Base-by-base conservation (phyloP, 441 rosid species). In the Aquilaria agallochum region DNA sequence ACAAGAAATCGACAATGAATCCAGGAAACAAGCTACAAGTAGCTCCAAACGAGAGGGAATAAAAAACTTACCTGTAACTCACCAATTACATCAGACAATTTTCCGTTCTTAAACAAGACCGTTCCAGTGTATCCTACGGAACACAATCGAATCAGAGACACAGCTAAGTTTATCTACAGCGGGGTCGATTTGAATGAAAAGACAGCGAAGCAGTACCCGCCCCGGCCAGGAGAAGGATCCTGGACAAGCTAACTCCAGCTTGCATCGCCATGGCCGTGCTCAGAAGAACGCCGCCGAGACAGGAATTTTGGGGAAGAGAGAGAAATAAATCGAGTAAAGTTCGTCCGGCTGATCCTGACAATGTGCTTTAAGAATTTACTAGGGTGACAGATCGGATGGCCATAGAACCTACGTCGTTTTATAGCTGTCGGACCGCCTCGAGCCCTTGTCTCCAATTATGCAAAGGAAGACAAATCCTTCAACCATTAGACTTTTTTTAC, bases 41-140 rank as follows among this genome's bases (percentile, higher is more conserved):
- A 34, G 30, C 44, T 45, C 3, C 11, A 67, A 63, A 54, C 40
- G 32, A 60, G 33, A 30, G 9, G 66, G 49, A 4, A 52, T 15
- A 12, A 47, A 0, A 2, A 20, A 20, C 61, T 57, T 62, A 92
- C 98, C 92, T 88, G 89, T 55, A 90, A 68, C 63, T 92, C 90
- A 40, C 88, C 88, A 46, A 93, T 42, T 36, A 93, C 3, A 11
- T 90, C 94, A 0, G 98, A 80, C 73, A 93, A 73, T 75, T 90
- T 90, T 4, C 96, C 92, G 60, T 93, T 87, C 50, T 86, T 83
- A 4, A 90, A 12, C 66, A 93, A 71, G 58, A 93, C 53, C 40
- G 97, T 83, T 53, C 88, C 73, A 2, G 95, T 85, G 61, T 93
- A 93, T 11, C 97, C 97, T 92, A 68, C 47, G 31, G 55, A 58